These are phyloP conservation scores for Wickerhamiella nectarea DNA, from an alignment of 805 yeast genomes.

Conservation along the genomic window DNA sequence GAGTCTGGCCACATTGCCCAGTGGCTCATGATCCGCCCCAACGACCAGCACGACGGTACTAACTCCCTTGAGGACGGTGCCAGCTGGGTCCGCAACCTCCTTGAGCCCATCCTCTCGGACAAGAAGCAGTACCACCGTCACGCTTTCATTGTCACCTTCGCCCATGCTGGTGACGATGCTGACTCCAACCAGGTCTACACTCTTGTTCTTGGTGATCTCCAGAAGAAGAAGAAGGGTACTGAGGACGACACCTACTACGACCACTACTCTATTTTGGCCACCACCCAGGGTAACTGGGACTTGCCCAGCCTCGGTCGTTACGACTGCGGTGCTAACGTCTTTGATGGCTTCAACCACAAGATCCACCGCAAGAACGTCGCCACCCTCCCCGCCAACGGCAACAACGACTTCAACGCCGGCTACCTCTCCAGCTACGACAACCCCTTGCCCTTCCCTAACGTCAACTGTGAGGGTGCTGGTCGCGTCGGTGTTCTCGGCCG, in stretches of 20 bases:
- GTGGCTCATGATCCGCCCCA: conserved; percentile 41
- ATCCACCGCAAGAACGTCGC: conserved; percentile 16
- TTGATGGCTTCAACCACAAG: conserved; percentile 30
- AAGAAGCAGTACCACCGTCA: conserved; percentile 37
- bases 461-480: conserved; percentile 25
- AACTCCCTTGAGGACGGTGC: conserved; percentile 36
- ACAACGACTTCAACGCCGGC: conserved; percentile 18
- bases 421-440: conserved; percentile 16
- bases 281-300: conserved; percentile 39
- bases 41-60: conserved; percentile 42
- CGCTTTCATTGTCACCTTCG: conserved; percentile 36
- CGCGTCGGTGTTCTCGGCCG: conserved; percentile 17
- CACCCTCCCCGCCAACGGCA: conserved; percentile 17
- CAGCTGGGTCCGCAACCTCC: conserved; percentile 33
- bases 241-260: conserved; percentile 36
- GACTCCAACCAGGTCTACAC: conserved; percentile 35
- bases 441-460: conserved; percentile 22
- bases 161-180: conserved; percentile 34
- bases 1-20: conserved; percentile 34
- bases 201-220: conserved; percentile 37
- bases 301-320: conserved; percentile 38
- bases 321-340: conserved; percentile 39
- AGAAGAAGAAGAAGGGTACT: conserved; percentile 31
- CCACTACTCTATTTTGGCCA: conserved; percentile 39
- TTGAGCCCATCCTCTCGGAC: conserved; percentile 25